These are phyloP conservation scores for Ascochyta fabae DNA, from an alignment of 2,329 filamentous ascomycete species.

Conservation along the genomic window DNA sequence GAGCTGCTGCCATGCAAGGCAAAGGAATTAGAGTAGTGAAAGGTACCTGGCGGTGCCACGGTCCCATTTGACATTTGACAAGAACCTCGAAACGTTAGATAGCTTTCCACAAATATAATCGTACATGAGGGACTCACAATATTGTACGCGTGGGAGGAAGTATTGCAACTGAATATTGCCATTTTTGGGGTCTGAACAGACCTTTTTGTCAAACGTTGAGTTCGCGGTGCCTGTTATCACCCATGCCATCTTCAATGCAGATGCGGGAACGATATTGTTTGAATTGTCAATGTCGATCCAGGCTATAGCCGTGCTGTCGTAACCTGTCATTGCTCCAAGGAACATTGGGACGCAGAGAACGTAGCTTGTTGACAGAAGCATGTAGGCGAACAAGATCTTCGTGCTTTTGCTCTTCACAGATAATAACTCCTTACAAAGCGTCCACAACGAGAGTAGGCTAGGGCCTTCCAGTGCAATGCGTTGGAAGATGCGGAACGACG, in stretches of 20 bases:
- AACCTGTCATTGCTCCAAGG: slow-evolving; percentile 42
- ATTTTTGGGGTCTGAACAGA: slow-evolving; percentile 9
- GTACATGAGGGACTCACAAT: neutral
- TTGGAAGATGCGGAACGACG: slow-evolving; percentile 45
- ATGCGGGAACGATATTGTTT: slow-evolving; percentile 37
- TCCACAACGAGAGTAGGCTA: slow-evolving; percentile 30
- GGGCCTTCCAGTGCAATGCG: slow-evolving; percentile 40
- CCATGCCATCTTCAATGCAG: slow-evolving; percentile 13
- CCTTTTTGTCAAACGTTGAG: slow-evolving; percentile 17
- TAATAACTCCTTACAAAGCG: slow-evolving; percentile 35
- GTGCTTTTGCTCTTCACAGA: slow-evolving; percentile 30
- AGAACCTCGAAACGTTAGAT: slow-evolving; percentile 18
- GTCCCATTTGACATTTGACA: slow-evolving; percentile 33
- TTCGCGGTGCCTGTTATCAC: slow-evolving; percentile 20
- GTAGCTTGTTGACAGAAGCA: slow-evolving; percentile 39
- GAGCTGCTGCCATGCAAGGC: neutral
- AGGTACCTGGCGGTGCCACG: slow-evolving; percentile 8
- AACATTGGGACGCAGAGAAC: slow-evolving; percentile 43
- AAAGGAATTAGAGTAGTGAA: neutral
- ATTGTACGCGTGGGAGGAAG: too few relatives aligned
- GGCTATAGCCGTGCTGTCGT: slow-evolving; percentile 36
- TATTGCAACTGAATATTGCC: neutral
- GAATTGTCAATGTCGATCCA: slow-evolving; percentile 36
- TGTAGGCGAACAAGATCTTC: slow-evolving; percentile 36
- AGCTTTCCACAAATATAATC: neutral